Evolutionary conservation across 768 basidiomycete genomes (phyloP), one percentile per base, ranked within the genome.

Genomic region (Phanerodontia chrysosporium): DNA sequence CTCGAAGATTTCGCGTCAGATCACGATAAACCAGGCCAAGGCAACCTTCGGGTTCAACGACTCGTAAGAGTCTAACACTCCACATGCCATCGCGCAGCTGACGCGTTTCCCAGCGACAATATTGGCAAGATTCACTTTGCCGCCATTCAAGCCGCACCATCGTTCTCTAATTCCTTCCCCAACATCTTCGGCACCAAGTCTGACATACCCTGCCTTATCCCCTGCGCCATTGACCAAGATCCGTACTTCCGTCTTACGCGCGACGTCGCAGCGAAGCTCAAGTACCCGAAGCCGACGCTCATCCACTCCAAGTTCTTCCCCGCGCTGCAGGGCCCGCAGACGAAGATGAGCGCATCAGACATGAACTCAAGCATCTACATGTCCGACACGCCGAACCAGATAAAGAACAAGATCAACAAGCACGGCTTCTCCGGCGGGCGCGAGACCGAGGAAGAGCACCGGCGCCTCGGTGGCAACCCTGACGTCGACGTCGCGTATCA

Each of bases 291-390:
- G 72, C 97, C 97, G 1, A 76, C 90, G 1, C 83, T 98, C 25
- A 76, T 99, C 51, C 95, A 98, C 73, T 83, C 95, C 49, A 96
- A 96, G 69, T 99, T 99, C 81, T 96, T 99, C 78, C 97, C 97
- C 12, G 95, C 97, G 4, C 81, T 99, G 10, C 96, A 98, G 74
- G 97, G 97, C 45, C 91, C 97, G 2, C 94, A 97, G 73, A 96
- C 94, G 35, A 99, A 99, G 77, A 99, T 99, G 97, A 97, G 95
- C 72, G 97, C 97, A 4, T 95, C 92, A 51, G 89, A 96, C 72
- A 78, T 85, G 22, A 96, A 95, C 74, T 91, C 89, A 63, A 91
- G 91, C 63, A 95, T 99, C 65, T 98, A 83, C 78, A 98, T 99
- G 96, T 92, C 81, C 30, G 97, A 99, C 71, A 92, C 90, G 59